Base-by-base conservation (phyloP, 2,329 filamentous ascomycete species). In the Ophiostoma ulmi region DNA sequence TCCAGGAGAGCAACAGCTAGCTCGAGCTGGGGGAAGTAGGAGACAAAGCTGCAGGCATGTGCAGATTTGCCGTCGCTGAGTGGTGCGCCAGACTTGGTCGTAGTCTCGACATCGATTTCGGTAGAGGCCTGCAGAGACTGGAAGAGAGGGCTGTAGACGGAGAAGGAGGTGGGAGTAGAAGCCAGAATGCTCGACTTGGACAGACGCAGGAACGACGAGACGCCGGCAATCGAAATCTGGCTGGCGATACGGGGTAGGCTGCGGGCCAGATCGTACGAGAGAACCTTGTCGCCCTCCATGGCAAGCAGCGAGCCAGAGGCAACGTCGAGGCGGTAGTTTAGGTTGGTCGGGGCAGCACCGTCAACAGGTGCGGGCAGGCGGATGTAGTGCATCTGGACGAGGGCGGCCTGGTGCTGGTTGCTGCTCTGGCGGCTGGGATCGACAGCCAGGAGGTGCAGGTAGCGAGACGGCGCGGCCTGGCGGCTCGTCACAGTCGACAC, bases 121-220 rank as follows among this genome's bases (percentile, higher is more conserved):
- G 82, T 77, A 14, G 82, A 83, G 41, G 84, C 84, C 74, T 88
- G 86, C n/a, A 87, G 77, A 8, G 86, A 88, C 39, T 81, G 85
- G 77, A 88, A 93, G 72, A 89, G 86, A 44, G 90, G 87, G 78
- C 93, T 92, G 77, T 90, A 91, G 17, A 92, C 82, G 61, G 81
- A 83, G 58, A 91, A 84, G 0, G 83, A 82, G 11, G 83, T 79
- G 0, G 83, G 75, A 0, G 88, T 88, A n/a, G 86, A 82, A 1
- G 87, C 84, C 64, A 94, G 82, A 1, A 92, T 78, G 5, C 90
- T 87, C 8, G 90, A 87, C 71, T 85, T 86, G 8, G 90, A 91
- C 0, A 93, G 80, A 7, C 89, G 85, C 7, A 90, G 77, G 75
- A 92, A 91, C 1, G 89, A 90, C 26, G 82, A 81, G 2, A 88